These are phyloP conservation scores for Actinomucor elegans DNA, from an alignment of 371 early-diverging fungal genomes.

Conservation along the genomic window DNA sequence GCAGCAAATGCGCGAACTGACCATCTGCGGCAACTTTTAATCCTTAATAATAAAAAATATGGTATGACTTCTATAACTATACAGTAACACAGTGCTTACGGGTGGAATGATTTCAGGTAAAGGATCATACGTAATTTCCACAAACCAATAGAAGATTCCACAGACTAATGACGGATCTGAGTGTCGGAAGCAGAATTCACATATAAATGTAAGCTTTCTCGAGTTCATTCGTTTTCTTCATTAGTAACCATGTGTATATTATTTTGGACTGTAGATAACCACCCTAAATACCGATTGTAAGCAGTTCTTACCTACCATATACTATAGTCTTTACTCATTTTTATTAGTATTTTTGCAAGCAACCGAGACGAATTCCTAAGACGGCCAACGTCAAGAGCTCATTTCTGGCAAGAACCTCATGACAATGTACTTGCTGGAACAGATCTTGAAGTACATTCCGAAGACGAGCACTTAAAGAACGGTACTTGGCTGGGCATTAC, in stretches of 20 bases:
- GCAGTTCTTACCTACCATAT: not conserved
- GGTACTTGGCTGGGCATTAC: constrained; percentile 68
- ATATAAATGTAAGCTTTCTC: too few species aligned
- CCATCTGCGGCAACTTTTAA: constrained; percentile 78
- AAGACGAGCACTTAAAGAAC: constrained; percentile 17
- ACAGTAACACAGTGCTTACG: not conserved
- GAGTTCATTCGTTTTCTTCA: too few species aligned
- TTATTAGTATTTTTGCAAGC: constrained; percentile 54
- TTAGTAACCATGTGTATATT: constrained; percentile 68
- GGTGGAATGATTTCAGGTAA: too few species aligned
- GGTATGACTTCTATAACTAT: not conserved
- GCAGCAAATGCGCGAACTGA: constrained; percentile 86
- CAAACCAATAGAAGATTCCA: too few species aligned
- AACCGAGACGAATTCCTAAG: constrained; percentile 62
- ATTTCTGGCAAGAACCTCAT: constrained; percentile 51
- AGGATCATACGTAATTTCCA: too few species aligned
- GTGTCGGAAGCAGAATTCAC: too few species aligned
- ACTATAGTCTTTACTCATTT: not conserved
- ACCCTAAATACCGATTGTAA: constrained; percentile 58
- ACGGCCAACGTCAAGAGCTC: constrained; percentile 52
- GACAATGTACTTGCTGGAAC: constrained; percentile 40
- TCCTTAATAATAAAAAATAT: not conserved
- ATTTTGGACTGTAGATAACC: constrained; percentile 56
- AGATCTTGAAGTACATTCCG: constrained; percentile 31
- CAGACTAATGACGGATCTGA: too few species aligned